Percentiles rank a stretch among this genome's conserved stretches.
These are phyloP conservation scores for Setaria viridis DNA, from an alignment of 202 grass and related monocot species.

Conservation along the genomic window DNA sequence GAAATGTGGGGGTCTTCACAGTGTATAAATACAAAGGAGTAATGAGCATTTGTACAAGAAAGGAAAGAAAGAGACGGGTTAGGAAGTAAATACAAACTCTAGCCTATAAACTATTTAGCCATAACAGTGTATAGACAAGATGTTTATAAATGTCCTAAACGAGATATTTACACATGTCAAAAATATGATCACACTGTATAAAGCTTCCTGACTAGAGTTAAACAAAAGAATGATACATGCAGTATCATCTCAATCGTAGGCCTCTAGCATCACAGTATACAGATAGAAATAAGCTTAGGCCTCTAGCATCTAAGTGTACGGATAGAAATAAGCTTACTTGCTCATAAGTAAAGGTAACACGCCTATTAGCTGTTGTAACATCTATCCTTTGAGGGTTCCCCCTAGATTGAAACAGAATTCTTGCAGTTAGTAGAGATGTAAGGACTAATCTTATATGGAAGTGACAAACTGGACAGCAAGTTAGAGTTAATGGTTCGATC, in stretches of 20 bases:
- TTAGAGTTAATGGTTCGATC: slow-evolving; percentile 32
- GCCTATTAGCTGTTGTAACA: slow-evolving; percentile 81
- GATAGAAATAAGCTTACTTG: slow-evolving; percentile 65
- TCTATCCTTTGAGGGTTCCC: slow-evolving; percentile 98
- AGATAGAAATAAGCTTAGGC: slow-evolving; percentile 45
- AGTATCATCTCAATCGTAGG: slow-evolving; percentile 17
- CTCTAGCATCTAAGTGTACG: slow-evolving; percentile 23
- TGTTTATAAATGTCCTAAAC: not conserved
- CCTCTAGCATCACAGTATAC: slow-evolving; percentile 18
- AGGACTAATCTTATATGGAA: slow-evolving; percentile 24
- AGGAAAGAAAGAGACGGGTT: not conserved
- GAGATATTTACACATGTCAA: slow-evolving; percentile 14
- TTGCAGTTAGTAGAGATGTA: slow-evolving; percentile 31
- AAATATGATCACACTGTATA: slow-evolving; percentile 10
- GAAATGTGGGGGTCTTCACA: not conserved
- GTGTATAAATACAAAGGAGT: not conserved
- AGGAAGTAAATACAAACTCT: not conserved
- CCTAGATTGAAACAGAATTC: slow-evolving; percentile 56
- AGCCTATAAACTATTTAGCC: not conserved
- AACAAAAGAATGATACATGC: slow-evolving; percentile 5
- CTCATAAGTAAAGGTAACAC: slow-evolving; percentile 91
- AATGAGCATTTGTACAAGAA: not conserved
- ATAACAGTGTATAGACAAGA: not conserved
- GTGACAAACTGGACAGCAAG: not conserved
- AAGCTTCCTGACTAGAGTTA: slow-evolving; percentile 20